Base-by-base conservation (phyloP, 441 rosid species). In the Bruguiera hainesii region DNA sequence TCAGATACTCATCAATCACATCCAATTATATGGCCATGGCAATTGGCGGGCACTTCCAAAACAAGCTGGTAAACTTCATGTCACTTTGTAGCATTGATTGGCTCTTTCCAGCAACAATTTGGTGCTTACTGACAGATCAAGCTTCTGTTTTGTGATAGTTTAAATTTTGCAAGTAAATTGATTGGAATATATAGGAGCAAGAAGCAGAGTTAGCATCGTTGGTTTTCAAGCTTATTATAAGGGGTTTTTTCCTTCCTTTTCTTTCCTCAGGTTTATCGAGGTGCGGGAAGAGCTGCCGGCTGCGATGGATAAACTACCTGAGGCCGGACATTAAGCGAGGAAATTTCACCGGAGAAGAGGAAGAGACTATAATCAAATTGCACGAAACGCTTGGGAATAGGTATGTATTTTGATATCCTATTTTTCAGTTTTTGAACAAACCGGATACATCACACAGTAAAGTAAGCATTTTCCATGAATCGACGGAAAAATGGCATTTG, bases 31-130 rank as follows among this genome's bases (percentile, higher is more conserved):
- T 53, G 89, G 89, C 68, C 85, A 85, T 65, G 76, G 82, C 63
- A 85, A 85, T 67, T 82, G 89, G 89, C 73, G 89, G 8, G 87
- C 87, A 0, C 89, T 85, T 60, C 89, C 89, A 5, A 85, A 85
- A 71, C 85, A 61, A 63, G 89, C 89, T 25, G 87, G 89, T 85
- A 78, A 31, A 6, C 56, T 20, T 50, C 18, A 3, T 51, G 9
- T 55, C 58, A 15, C 29, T 55, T 55, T 55, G 58, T 20, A 10
- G 58, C 29, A 9, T 26, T 1, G 58, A 55, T 23, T 23, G 16
- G 28, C 21, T 3, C 11, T 33, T 33, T 7, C n/a, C 3, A 20
- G 7, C 11, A 21, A 30, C 19, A 29, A 20, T 13, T 15, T 29
- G 33, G 11, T 1, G 11, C 25, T 18, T 33, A 19, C 31, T 20